These are phyloP conservation scores for Fusarium musae DNA, from an alignment of 2,329 filamentous ascomycete genomes.

Conservation along the genomic window DNA sequence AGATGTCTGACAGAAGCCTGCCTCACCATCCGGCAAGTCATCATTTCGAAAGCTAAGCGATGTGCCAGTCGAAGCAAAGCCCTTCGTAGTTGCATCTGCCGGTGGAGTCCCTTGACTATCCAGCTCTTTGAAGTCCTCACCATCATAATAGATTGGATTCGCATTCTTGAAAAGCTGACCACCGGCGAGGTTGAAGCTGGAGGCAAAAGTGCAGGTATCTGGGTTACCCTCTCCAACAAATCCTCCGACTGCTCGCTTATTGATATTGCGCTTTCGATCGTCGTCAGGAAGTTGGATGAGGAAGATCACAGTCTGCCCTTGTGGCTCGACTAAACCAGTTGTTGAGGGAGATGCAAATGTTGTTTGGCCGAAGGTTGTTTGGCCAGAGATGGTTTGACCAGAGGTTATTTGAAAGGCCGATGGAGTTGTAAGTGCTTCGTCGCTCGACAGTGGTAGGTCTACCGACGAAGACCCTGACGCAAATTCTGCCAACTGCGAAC, in stretches of 20 bases:
- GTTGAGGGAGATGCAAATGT: fast-evolving
- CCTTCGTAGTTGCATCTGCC: fast-evolving
- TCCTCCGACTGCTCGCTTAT: background rate
- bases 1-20: fast-evolving
- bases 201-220: background rate
- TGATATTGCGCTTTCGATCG: background rate
- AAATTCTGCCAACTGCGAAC: fast-evolving
- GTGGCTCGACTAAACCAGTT: fast-evolving
- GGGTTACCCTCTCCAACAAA: background rate
- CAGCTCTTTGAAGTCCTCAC: background rate
- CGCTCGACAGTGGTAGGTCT: background rate
- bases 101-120: background rate
- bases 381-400: background rate
- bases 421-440: fast-evolving
- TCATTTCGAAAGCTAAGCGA: fast-evolving
- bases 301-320: background rate
- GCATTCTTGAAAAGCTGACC: background rate
- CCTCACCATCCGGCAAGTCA: fast-evolving
- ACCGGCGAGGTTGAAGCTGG: fast-evolving
- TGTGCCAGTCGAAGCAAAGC: background rate
- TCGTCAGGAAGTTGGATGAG: fast-evolving
- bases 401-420: fast-evolving
- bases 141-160: fast-evolving
- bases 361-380: background rate
- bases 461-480: fast-evolving